A percentile compares a stretch with the other conserved stretches of the same genome.
These are phyloP conservation scores for Papiliotrema flavescens DNA, from an alignment of 1,284 basidiomycete species.

Conservation along the genomic window DNA sequence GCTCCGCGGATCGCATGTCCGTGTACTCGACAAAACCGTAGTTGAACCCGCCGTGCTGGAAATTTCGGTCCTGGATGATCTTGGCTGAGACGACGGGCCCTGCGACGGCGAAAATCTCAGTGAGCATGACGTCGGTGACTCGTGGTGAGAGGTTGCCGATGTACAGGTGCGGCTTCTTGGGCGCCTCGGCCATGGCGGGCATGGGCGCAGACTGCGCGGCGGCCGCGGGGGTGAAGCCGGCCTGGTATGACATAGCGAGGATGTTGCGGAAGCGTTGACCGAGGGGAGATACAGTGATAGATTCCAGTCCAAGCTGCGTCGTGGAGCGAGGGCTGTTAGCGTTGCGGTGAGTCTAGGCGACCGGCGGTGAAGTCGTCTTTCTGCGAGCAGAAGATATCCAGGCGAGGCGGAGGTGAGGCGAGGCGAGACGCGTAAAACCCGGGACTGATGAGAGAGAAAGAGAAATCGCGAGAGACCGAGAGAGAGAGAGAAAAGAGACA, in stretches of 20 bases:
- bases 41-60: slow-evolving; percentile 94
- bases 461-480: slow-evolving; percentile 7
- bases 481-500: slow-evolving; percentile 11
- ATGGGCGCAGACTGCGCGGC: too few species aligned
- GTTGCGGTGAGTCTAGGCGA: neutral
- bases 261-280: neutral
- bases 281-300: too few species aligned
- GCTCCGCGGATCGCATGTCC: slow-evolving; percentile 96
- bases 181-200: slow-evolving; percentile 25
- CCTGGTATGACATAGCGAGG: slow-evolving; percentile 5
- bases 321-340: neutral
- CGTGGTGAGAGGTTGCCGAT: slow-evolving; percentile 93
- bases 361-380: neutral
- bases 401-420: neutral
- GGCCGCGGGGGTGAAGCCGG: too few species aligned
- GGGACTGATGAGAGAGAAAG: slow-evolving; percentile 3
- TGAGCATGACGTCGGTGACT: slow-evolving; percentile 70
- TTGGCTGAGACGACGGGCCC: slow-evolving; percentile 95
- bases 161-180: slow-evolving; percentile 77
- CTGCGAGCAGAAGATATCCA: neutral
- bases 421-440: slow-evolving; percentile 2
- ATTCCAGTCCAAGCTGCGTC: neutral
- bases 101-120: slow-evolving; percentile 92
- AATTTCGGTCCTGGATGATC: slow-evolving; percentile 97
- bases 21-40: slow-evolving; percentile 98